Evolutionary conservation across 306 rosid genomes (phyloP).

Genomic region (Cucumis cinereus): DNA sequence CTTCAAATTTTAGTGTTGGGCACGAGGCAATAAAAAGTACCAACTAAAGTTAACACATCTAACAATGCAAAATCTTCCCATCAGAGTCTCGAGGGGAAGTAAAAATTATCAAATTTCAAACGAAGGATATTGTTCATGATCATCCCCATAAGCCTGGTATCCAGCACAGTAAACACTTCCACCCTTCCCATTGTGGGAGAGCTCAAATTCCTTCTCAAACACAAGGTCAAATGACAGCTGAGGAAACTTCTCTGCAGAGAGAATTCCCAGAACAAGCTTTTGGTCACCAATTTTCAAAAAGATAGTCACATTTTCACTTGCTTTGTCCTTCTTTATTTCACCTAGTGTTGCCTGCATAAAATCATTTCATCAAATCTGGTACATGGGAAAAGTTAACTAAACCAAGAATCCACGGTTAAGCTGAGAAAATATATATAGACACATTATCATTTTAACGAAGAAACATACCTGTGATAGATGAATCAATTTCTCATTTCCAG

Average conservation of each 20-base stretch:
- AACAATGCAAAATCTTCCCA: not conserved
- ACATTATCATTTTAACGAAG: not conserved
- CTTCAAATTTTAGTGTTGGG: no score
- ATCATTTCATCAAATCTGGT: not conserved
- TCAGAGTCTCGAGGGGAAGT: not conserved
- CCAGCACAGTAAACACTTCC: slow-evolving; percentile 60
- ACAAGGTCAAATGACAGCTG: slow-evolving; percentile 63
- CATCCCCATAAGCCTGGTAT: slow-evolving; percentile 26
- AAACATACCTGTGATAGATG: slow-evolving; percentile 76
- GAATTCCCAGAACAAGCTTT: slow-evolving; percentile 64
- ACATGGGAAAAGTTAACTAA: not conserved
- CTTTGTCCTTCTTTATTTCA: slow-evolving; percentile 48
- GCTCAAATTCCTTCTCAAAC: slow-evolving; percentile 69
- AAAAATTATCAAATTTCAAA: not conserved
- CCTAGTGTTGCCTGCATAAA: slow-evolving; percentile 58
- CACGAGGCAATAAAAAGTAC: no score
- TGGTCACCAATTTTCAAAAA: slow-evolving; percentile 37
- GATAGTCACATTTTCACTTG: slow-evolving; percentile 32
- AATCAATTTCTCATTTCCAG: slow-evolving; percentile 16
- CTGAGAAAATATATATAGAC: not conserved
- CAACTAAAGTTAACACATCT: no score
- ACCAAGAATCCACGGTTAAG: not conserved
- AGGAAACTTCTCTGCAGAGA: slow-evolving; percentile 43
- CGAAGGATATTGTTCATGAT: slow-evolving; percentile 49
- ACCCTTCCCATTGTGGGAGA: slow-evolving; percentile 62